A percentile compares a stretch with the other conserved stretches of the same genome.
phyloP scores from a whole-genome alignment of 495 filamentous ascomycete species.

The Cairneyella variabilis region DNA sequence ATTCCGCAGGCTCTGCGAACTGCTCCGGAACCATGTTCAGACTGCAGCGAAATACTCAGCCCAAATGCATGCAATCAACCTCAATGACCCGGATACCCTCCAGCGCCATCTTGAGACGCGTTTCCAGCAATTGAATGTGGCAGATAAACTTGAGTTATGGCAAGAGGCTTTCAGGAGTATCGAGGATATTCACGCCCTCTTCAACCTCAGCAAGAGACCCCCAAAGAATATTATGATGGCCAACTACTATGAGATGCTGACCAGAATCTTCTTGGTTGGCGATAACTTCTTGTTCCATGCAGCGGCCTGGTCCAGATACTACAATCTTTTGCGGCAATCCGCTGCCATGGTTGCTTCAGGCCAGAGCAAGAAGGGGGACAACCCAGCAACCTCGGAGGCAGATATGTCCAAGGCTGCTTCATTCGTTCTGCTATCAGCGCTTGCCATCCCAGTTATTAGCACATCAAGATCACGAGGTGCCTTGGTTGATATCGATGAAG shows the following conservation, averaged over 20 bases:
- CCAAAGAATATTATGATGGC: conserved; percentile 99
- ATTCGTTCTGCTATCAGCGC: conserved; percentile 91
- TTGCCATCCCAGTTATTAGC: conserved; percentile 98
- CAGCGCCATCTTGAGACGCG: conserved; percentile 96
- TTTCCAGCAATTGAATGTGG: conserved; percentile 97
- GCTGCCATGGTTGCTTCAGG: conserved; percentile 79
- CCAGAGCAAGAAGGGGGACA: conserved; percentile 87
- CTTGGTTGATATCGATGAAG: conserved; percentile 94
- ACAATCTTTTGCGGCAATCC: conserved; percentile 90
- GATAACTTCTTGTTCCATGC: conserved; percentile 99
- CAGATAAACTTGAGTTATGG: conserved; percentile 96
- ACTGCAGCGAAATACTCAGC: conserved; percentile 98
- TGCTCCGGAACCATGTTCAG: conserved; percentile 96
- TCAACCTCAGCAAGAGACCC: conserved; percentile 97
- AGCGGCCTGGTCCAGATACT: conserved; percentile 94
- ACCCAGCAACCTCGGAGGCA: conserved; percentile 80
- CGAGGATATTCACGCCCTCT: conserved; percentile 97
- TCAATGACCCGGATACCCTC: conserved; percentile 94
- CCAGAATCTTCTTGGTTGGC: conserved; percentile 95
- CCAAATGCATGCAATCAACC: conserved; percentile 99
- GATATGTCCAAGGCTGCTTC: conserved; percentile 85
- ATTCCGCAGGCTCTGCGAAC: conserved; percentile 96
- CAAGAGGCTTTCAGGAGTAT: conserved; percentile 99
- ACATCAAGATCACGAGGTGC: conserved; percentile 93
- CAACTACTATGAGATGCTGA: conserved; percentile 99